Evolutionary conservation across 2,329 filamentous ascomycete genomes (phyloP), one percentile per base, ranked within the genome.

Genomic region (Pyricularia sp.): DNA sequence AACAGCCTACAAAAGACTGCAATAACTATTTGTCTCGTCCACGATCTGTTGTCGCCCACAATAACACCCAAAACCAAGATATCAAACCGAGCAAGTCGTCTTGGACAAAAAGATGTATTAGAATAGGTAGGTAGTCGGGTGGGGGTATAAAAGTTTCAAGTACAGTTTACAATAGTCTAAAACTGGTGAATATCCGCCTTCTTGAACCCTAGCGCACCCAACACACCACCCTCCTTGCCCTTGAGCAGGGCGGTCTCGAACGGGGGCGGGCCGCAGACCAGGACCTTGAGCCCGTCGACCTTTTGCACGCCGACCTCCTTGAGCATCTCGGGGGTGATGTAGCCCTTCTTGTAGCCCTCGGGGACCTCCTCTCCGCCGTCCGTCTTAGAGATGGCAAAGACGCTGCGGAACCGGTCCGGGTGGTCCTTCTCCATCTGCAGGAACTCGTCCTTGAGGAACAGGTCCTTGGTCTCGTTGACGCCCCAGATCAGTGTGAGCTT

Each of bases 181-280:
- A 90, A 90, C 70, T 81, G 85, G 73, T 88, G 79, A 25, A 90
- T 82, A 74, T 89, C 83, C 14, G 83, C 80, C 74, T 85, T 86
- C 14, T 72, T 75, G 73, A 87, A 88, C 0, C 88, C 88, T 71
- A 90, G 73, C 74, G 87, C 79, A 14, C 78, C 77, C 73, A 91
- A 72, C 36, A 89, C 80, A 0, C 88, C 88, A 1, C 74, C 77
- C 68, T 78, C 70, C 3, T 69, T 73, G 0, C 72, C 71, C 69
- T 73, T 77, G 58, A 78, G 78, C 4, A 90, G 75, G 12, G 83
- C 81, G 69, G 79, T 80, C 76, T 91, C 86, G 88, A 92, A 91
- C 0, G 82, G 81, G 1, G 89, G 88, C 23, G 90, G 90, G 0
- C 90, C 90, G 74, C 89, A 91, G 0, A 92, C 81, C 73, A 91